phyloP scores from a whole-genome alignment of 1,284 basidiomycete species.

The Pholiota adiposa region DNA sequence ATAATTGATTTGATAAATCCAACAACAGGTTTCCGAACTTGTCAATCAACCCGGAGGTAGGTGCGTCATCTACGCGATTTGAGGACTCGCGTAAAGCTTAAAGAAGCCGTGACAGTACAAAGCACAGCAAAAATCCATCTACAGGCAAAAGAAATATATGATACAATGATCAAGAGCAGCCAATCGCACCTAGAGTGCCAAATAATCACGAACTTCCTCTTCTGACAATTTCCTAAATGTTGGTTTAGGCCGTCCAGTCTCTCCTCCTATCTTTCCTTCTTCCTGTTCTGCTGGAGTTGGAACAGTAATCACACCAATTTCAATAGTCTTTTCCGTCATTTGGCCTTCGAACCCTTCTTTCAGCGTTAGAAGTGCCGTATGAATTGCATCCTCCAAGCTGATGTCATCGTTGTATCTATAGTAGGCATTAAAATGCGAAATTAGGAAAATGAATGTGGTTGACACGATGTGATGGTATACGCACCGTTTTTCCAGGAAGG shows the following conservation, averaged over 20 bases:
- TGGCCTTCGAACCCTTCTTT: conserved; percentile 99
- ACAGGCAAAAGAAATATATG: conserved; percentile 31
- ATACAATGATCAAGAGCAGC: conserved; percentile 23
- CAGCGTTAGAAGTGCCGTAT: conserved; percentile 96
- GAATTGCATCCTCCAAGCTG: conserved; percentile 98
- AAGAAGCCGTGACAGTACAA: conserved; percentile 16
- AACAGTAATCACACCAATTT: conserved; percentile 95
- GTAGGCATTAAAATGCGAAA: conserved; percentile 17
- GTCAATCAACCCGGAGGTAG: conserved; percentile 2
- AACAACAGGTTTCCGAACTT: conserved; percentile 5
- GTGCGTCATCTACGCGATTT: conserved; percentile 14
- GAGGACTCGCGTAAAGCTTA: background rate
- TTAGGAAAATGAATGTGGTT: conserved; percentile 14
- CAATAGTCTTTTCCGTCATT: conserved; percentile 99
- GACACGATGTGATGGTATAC: conserved; percentile 30
- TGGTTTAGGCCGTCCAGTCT: conserved; percentile 77
- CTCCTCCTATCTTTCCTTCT: conserved; percentile 72
- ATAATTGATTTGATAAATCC: background rate
- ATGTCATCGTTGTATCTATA: conserved; percentile 98
- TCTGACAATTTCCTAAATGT: conserved; percentile 94
- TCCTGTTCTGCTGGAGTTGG: conserved; percentile 80
- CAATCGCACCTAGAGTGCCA: conserved; percentile 64
- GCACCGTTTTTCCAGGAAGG: conserved; percentile 97
- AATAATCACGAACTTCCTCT: conserved; percentile 93
- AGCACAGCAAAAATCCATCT: conserved; percentile 15